A percentile compares a stretch with the other conserved stretches of the same genome.
Evolutionary conservation across 1,284 basidiomycete species (phyloP).

Genomic region (Pterulicium gracile): DNA sequence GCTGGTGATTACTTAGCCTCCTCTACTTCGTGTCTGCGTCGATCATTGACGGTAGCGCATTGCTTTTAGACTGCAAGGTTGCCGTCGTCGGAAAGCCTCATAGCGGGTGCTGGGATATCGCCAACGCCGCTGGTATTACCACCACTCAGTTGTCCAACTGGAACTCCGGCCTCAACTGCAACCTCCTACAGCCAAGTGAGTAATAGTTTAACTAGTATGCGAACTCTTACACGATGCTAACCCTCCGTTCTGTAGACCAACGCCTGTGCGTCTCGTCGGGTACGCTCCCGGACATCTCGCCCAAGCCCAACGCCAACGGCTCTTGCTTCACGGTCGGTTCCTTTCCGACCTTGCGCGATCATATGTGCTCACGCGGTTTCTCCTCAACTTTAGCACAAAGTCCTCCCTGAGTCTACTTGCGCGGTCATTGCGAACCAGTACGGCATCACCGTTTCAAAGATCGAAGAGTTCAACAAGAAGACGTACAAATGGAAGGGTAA

Average conservation of each 20-base stretch:
- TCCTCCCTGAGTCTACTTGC: too few species aligned
- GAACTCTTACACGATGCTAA: too few species aligned
- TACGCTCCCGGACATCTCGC: neutral
- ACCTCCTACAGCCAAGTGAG: neutral
- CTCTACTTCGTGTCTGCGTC: too few species aligned
- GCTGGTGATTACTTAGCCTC: too few species aligned
- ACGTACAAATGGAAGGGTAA: too few species aligned
- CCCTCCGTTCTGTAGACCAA: too few species aligned
- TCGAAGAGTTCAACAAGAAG: constrained; percentile 10
- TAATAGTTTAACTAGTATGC: too few species aligned
- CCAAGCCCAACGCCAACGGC: neutral
- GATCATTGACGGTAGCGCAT: too few species aligned
- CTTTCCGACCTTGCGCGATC: too few species aligned
- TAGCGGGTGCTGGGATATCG: neutral
- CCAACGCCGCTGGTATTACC: neutral
- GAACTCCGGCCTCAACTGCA: neutral
- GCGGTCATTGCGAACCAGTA: constrained; percentile 7
- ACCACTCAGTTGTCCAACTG: neutral
- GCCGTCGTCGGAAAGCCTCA: neutral
- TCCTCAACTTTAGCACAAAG: too few species aligned
- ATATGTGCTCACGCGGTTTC: too few species aligned
- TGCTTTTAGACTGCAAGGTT: neutral
- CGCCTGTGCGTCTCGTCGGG: neutral
- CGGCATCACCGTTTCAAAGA: constrained; percentile 8
- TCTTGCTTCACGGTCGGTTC: neutral